Base-by-base conservation (phyloP, 441 rosid species). In the Theobroma grandiflorum region DNA sequence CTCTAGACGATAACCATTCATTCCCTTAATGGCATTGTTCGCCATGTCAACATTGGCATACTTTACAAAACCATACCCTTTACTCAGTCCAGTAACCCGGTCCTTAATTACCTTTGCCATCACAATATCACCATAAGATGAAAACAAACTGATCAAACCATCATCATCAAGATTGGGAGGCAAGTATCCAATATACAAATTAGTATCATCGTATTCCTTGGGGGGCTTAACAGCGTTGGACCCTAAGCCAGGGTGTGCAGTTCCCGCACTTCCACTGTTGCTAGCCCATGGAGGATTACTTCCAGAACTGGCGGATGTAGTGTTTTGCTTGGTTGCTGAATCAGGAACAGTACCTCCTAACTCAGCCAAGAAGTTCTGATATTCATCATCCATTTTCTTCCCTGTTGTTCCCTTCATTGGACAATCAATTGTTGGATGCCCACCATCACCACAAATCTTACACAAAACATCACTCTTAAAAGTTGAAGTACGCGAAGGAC, bases 61-160 rank as follows among this genome's bases (percentile, higher is more conserved):
- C 87, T 97, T 97, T 43, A 94, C 93, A 87, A 97, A 97, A 67
- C 98, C 99, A 85, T 97, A 97, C 61, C 98, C 97, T 82, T 90
- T 90, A 87, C 98, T 95, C 84, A 89, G 57, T 68, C 95, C 98
- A 58, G 97, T 88, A 74, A 81, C 72, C 58, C 89, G 86, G 83
- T 97, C 99, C 87, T 95, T 97, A 63, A 97, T 91, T 72, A 97
- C 98, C 89, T 97, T 97, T 74, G 98, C 99, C 98, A 89, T 94
- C 80, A 90, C 97, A 79, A 97, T 97, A 55, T 97, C 92, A 65
- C 99, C 99, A 82, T 90, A 97, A 65, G 98, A 57, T 3, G 97
- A 87, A 80, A 97, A 95, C 80, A 95, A 84, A 65, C 88, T 82
- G 80, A 97, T 95, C 92, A 97, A 87, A 65, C 93, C 91, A 82